Percentiles rank a stretch among this genome's conserved stretches.
These are phyloP conservation scores for Gremmenia infestans DNA, from an alignment of 2,329 filamentous ascomycete species.

Conservation along the genomic window DNA sequence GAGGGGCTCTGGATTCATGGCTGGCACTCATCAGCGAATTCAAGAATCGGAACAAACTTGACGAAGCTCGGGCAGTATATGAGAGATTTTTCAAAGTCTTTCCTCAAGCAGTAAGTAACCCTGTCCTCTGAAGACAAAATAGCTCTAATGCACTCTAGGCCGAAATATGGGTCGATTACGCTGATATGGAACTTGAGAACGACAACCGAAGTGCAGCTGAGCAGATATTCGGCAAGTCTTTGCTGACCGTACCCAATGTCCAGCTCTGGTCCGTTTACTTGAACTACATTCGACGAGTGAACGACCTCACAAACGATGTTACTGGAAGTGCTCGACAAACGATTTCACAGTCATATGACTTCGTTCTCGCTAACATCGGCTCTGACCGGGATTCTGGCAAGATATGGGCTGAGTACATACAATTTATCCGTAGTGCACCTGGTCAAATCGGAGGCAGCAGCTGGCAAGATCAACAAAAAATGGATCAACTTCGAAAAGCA, in stretches of 20 bases:
- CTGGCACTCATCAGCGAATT: conserved; percentile 80
- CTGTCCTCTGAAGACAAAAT: conserved; percentile 3
- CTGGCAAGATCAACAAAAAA: conserved; percentile 98
- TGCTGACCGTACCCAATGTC: conserved; percentile 76
- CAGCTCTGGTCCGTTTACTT: conserved; percentile 90
- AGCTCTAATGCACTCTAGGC: conserved; percentile 54
- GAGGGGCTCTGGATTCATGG: conserved; percentile 92
- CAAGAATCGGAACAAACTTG: conserved; percentile 73
- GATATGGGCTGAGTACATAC: conserved; percentile 92
- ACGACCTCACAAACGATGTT: conserved; percentile 78
- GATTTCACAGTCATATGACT: conserved; percentile 84
- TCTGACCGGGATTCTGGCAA: conserved; percentile 84
- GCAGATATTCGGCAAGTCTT: conserved; percentile 73
- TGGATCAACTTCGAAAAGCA: conserved; percentile 85
- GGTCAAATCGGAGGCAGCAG: conserved; percentile 77
- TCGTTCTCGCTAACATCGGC: conserved; percentile 84
- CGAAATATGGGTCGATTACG: conserved; percentile 84
- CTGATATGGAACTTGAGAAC: conserved; percentile 82
- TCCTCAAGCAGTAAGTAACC: conserved; percentile 75
- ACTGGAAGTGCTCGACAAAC: conserved; percentile 71
- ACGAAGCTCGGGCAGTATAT: conserved; percentile 75
- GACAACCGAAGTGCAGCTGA: conserved; percentile 80
- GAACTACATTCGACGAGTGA: conserved; percentile 87
- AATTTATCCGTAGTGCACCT: conserved; percentile 85
- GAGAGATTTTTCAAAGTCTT: conserved; percentile 85